Evolutionary conservation across 179 eudicot genomes (phyloP).

Genomic region (Corrigiola litoralis): DNA sequence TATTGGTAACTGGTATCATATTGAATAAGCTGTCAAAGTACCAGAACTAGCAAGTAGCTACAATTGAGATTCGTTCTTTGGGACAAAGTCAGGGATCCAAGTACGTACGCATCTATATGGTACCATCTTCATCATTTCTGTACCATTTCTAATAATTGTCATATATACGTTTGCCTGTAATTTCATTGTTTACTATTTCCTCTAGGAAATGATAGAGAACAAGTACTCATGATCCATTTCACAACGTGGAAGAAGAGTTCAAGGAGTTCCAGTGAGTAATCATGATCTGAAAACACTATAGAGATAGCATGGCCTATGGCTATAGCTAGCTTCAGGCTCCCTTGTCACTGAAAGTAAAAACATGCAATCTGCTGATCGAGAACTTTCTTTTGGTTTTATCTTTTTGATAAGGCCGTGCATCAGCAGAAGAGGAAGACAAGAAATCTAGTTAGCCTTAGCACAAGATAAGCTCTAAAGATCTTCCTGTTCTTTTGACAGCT

Average conservation of each 20-base stretch:
- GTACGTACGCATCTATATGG: too few species aligned
- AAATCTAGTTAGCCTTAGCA: slow-evolving; percentile 16
- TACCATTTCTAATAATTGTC: too few species aligned
- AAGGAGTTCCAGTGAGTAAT: slow-evolving; percentile 14
- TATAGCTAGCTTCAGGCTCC: slow-evolving; percentile 9
- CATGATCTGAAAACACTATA: neutral
- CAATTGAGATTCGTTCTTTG: too few species aligned
- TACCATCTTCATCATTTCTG: too few species aligned
- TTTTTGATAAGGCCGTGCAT: slow-evolving; percentile 15
- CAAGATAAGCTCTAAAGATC: slow-evolving; percentile 17
- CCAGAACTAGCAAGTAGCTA: too few species aligned
- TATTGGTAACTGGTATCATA: too few species aligned
- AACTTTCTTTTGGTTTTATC: neutral
- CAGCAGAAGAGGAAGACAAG: slow-evolving; percentile 9
- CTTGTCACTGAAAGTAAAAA: slow-evolving; percentile 10
- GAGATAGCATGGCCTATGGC: neutral
- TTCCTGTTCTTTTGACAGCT: slow-evolving; percentile 18
- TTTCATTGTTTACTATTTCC: too few species aligned
- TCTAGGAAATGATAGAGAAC: slow-evolving; percentile 15
- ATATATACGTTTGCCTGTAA: too few species aligned
- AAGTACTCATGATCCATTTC: slow-evolving; percentile 11
- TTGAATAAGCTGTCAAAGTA: too few species aligned
- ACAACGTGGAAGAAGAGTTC: neutral
- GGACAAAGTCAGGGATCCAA: too few species aligned
- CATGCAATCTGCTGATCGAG: slow-evolving; percentile 11